A percentile compares a stretch with the other conserved stretches of the same genome.
phyloP scores from a whole-genome alignment of 208 protist genomes.

The Trypanosoma mega region DNA sequence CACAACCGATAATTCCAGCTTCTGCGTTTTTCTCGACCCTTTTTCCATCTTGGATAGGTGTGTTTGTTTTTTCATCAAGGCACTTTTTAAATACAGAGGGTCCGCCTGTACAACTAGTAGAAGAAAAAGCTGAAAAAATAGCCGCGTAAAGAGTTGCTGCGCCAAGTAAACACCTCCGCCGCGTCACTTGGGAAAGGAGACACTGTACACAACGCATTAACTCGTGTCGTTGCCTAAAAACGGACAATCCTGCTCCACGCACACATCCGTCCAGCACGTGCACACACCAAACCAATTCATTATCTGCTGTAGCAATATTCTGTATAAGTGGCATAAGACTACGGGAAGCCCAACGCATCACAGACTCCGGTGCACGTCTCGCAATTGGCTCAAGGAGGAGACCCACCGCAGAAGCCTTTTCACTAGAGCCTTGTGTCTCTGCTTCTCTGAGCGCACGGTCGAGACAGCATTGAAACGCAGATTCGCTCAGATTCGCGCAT shows the following conservation, averaged over 20 bases:
- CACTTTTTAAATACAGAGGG: no score
- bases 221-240: slow-evolving; percentile 22
- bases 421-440: slow-evolving; percentile 9
- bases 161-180: background rate
- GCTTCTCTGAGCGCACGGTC: slow-evolving; percentile 12
- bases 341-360: slow-evolving; percentile 36
- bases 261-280: slow-evolving; percentile 43
- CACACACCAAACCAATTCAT: slow-evolving; percentile 38
- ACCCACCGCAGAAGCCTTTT: slow-evolving; percentile 27
- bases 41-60: no score
- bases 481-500: slow-evolving; percentile 25
- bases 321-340: slow-evolving; percentile 37
- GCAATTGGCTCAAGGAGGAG: slow-evolving; percentile 38
- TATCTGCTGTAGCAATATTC: slow-evolving; percentile 19
- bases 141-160: slow-evolving; percentile 25
- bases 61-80: no score
- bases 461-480: slow-evolving; percentile 15
- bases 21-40: no score
- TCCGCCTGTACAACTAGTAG: slow-evolving; percentile 18
- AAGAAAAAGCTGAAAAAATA: slow-evolving; percentile 18
- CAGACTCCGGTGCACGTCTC: slow-evolving; percentile 26
- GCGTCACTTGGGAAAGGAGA: slow-evolving; percentile 20
- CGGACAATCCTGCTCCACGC: slow-evolving; percentile 26
- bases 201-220: slow-evolving; percentile 32
- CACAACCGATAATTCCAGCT: background rate